These are phyloP conservation scores for Tolypocladium capitatum DNA, from an alignment of 2,329 filamentous ascomycete species.

Conservation along the genomic window DNA sequence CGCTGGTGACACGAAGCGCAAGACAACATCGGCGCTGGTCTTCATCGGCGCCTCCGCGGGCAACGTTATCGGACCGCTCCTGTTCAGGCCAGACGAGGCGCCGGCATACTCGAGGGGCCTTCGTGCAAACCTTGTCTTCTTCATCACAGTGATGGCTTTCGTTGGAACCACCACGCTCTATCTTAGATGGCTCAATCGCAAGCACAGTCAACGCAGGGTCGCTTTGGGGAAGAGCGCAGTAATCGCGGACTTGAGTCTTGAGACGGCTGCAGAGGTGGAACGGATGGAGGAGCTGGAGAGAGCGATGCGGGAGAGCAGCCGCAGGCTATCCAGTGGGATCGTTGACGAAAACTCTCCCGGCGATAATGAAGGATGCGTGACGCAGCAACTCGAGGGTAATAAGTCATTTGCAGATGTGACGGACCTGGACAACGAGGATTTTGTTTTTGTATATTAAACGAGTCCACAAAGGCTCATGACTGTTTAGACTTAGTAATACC, in stretches of 20 bases:
- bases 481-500: not conserved
- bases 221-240: slow-evolving; percentile 45
- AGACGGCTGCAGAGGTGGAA: slow-evolving; percentile 29
- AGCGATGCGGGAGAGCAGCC: slow-evolving; percentile 6
- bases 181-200: slow-evolving; percentile 38
- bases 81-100: slow-evolving; percentile 42
- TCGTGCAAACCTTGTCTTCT: slow-evolving; percentile 46
- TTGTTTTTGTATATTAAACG: slow-evolving; percentile 40
- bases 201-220: slow-evolving; percentile 39
- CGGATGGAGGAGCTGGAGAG: slow-evolving; percentile 18
- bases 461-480: not conserved
- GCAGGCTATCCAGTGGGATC: slow-evolving; percentile 3
- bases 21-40: slow-evolving; percentile 49
- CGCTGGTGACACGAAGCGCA: slow-evolving; percentile 57
- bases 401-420: slow-evolving; percentile 35
- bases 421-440: slow-evolving; percentile 50
- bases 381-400: slow-evolving; percentile 4
- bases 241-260: slow-evolving; percentile 46
- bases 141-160: slow-evolving; percentile 43
- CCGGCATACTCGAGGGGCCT: slow-evolving; percentile 35
- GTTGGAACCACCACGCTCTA: slow-evolving; percentile 29
- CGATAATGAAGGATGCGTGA: slow-evolving; percentile 2
- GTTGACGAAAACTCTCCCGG: slow-evolving; percentile 5
- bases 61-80: slow-evolving; percentile 52
- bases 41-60: slow-evolving; percentile 53